Conservation (phyloP, 768 basidiomycete genomes). For the Amanita fuliginea region DNA sequence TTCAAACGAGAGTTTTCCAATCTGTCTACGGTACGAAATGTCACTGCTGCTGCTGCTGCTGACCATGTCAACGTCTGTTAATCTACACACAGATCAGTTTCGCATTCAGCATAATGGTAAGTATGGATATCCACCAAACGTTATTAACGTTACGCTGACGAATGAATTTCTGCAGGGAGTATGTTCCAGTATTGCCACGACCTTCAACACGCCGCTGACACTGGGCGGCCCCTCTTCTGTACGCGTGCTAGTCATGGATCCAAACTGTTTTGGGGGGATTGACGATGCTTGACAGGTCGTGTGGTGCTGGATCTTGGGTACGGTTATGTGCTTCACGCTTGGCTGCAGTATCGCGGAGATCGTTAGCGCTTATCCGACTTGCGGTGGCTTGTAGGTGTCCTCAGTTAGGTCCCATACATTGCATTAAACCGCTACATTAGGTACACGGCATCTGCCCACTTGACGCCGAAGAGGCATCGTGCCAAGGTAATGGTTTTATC, state of each 20-base stretch:
- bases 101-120: conserved; percentile 75
- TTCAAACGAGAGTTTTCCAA: conserved; percentile 84
- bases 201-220: conserved; percentile 64
- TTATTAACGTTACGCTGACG: neutral
- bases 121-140: neutral
- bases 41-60: neutral
- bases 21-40: conserved; percentile 50
- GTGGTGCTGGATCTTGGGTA: conserved; percentile 72
- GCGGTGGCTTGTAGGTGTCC: conserved; percentile 50
- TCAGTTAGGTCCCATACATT: neutral
- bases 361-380: conserved; percentile 66
- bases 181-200: conserved; percentile 68
- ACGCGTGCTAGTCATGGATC: neutral
- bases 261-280: neutral
- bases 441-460: conserved; percentile 74
- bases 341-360: conserved; percentile 69
- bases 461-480: conserved; percentile 53
- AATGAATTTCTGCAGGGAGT: conserved; percentile 35
- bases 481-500: conserved; percentile 32
- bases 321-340: conserved; percentile 63
- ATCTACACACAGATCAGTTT: conserved; percentile 49
- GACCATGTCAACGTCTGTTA: too few relatives aligned
- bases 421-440: conserved; percentile 18
- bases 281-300: conserved; percentile 21
- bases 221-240: conserved; percentile 56